Percentiles rank a stretch among this genome's conserved stretches.
Conservation (phyloP, 352 stramenopile genomes). For the Phytophthora kernoviae region DNA sequence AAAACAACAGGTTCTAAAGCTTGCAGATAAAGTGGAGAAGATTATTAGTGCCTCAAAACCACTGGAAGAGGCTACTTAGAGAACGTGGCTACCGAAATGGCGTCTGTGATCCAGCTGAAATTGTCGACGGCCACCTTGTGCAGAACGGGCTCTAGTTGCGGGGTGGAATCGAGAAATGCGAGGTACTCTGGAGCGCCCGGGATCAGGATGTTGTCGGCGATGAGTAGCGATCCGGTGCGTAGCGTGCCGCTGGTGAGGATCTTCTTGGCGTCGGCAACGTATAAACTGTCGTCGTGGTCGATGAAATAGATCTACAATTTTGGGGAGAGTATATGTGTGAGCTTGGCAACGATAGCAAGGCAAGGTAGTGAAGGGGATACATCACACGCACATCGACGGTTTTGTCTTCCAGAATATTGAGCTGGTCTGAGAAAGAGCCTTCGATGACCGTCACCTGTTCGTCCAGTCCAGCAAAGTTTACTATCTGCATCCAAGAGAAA, state of each 20-base stretch:
- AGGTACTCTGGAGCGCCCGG: constrained; percentile 48
- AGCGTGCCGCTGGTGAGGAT: constrained; percentile 36
- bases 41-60: constrained; percentile 48
- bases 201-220: constrained; percentile 45
- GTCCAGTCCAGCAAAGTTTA: constrained; percentile 21
- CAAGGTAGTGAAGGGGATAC: background rate
- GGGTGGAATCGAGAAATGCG: constrained; percentile 30
- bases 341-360: background rate
- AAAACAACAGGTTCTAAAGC: constrained; percentile 6
- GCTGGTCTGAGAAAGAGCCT: constrained; percentile 26
- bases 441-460: constrained; percentile 32
- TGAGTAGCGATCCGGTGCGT: constrained; percentile 32
- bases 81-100: constrained; percentile 18
- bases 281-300: constrained; percentile 51
- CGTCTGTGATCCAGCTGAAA: constrained; percentile 16
- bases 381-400: constrained; percentile 27
- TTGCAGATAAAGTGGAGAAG: constrained; percentile 28
- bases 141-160: constrained; percentile 6
- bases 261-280: constrained; percentile 42
- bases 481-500: constrained; percentile 14
- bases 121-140: constrained; percentile 17
- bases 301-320: constrained; percentile 43
- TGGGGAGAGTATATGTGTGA: background rate
- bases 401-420: constrained; percentile 18
- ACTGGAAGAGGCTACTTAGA: constrained; percentile 20